phyloP scores from a whole-genome alignment of 2,329 filamentous ascomycete genomes.

The Sclerotinia trifoliorum region DNA sequence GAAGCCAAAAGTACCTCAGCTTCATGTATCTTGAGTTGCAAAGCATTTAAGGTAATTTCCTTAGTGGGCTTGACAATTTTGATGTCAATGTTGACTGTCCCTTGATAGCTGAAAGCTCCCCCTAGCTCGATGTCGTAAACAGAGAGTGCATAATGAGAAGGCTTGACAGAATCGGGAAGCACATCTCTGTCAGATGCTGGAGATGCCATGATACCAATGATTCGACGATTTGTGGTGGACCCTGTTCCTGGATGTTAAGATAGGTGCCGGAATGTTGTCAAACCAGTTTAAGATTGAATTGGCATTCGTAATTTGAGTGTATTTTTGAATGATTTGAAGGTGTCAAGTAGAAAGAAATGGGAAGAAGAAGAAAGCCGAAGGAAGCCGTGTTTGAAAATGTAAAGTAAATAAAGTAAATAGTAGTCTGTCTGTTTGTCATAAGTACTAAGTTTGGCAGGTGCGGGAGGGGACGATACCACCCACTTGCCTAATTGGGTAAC shows the following conservation, averaged over 20 bases:
- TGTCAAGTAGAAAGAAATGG: neutral
- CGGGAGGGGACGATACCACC: slow-evolving; percentile 7
- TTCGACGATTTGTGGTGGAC: neutral
- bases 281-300: neutral
- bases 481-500: slow-evolving; percentile 19
- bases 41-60: slow-evolving; percentile 79
- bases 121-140: slow-evolving; percentile 74
- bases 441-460: slow-evolving; percentile 3
- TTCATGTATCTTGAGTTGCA: slow-evolving; percentile 74
- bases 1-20: slow-evolving; percentile 61
- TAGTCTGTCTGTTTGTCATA: slow-evolving; percentile 4
- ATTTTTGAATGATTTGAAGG: neutral
- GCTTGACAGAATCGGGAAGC: slow-evolving; percentile 67
- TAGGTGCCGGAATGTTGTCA: neutral
- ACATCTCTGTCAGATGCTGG: slow-evolving; percentile 59
- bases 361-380: slow-evolving; percentile 14
- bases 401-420: neutral
- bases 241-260: neutral
- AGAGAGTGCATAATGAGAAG: slow-evolving; percentile 80
- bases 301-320: neutral
- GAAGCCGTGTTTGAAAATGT: neutral
- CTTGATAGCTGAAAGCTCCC: slow-evolving; percentile 74
- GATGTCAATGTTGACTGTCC: slow-evolving; percentile 76
- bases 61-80: slow-evolving; percentile 70
- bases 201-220: slow-evolving; percentile 29